A percentile compares a stretch with the other conserved stretches of the same genome.
These are phyloP conservation scores for Microcyclospora tardicrescens DNA, from an alignment of 2,329 filamentous ascomycete genomes.

Conservation along the genomic window DNA sequence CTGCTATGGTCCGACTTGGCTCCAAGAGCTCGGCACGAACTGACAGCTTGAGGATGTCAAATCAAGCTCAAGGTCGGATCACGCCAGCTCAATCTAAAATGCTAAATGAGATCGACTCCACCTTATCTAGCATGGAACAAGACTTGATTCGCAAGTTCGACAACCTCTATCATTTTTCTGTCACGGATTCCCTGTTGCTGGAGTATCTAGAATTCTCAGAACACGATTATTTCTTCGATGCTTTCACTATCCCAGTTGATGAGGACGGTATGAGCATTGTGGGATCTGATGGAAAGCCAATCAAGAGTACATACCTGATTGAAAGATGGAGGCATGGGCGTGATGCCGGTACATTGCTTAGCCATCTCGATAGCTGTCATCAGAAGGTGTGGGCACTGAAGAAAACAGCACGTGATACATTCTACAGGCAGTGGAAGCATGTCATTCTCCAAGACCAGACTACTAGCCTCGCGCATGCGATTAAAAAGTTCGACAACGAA, in stretches of 20 bases:
- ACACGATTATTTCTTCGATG: conserved; percentile 41
- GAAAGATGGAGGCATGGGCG: conserved; percentile 39
- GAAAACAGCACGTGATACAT: conserved; percentile 22
- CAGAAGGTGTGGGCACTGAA: conserved; percentile 42
- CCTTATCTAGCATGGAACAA: neutral
- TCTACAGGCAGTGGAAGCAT: conserved; percentile 9
- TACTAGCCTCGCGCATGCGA: conserved; percentile 12
- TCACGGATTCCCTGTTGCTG: conserved; percentile 12
- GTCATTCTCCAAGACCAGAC: conserved; percentile 32
- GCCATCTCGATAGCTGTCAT: conserved; percentile 16
- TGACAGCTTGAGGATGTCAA: conserved; percentile 33
- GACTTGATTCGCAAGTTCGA: neutral
- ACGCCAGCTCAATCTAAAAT: conserved; percentile 11
- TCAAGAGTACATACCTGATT: conserved; percentile 40
- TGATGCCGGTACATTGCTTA: conserved; percentile 33
- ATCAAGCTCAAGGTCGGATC: conserved; percentile 25
- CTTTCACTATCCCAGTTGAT: conserved; percentile 39
- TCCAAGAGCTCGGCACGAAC: conserved; percentile 39
- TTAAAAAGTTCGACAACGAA: conserved; percentile 25
- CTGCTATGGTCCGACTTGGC: conserved; percentile 48
- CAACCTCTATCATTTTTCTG: neutral
- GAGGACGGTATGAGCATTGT: conserved; percentile 36
- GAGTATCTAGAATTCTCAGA: conserved; percentile 42
- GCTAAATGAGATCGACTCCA: neutral
- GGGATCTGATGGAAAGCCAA: conserved; percentile 32